These are phyloP conservation scores for Hordeum marinum DNA, from an alignment of 176 grass and related monocot species.

Conservation along the genomic window DNA sequence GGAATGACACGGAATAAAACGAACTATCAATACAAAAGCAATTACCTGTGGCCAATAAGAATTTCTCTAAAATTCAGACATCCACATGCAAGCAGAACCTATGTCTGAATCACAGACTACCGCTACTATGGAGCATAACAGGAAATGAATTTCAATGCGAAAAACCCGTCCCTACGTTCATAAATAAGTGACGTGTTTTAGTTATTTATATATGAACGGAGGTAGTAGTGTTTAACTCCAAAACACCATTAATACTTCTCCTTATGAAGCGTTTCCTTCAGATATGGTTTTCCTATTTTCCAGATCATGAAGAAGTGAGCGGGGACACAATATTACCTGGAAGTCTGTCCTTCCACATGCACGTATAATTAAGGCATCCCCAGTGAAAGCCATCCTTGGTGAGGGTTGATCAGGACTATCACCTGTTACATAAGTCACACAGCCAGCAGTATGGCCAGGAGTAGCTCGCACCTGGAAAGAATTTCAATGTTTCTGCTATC, in stretches of 20 bases:
- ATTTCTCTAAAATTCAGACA: constrained; percentile 1
- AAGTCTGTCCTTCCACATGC: constrained; percentile 97
- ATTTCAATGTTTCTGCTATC: constrained; percentile 13
- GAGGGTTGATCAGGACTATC: constrained; percentile 62
- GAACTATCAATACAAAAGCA: neutral
- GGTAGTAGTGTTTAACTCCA: neutral
- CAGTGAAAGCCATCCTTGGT: constrained; percentile 94
- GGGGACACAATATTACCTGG: constrained; percentile 54
- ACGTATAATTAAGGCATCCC: constrained; percentile 84
- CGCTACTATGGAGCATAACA: neutral
- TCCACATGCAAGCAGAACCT: neutral
- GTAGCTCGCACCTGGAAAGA: constrained; percentile 76
- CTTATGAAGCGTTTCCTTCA: neutral
- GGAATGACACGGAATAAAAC: constrained; percentile 18
- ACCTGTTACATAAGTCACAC: constrained; percentile 93
- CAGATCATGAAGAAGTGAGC: neutral
- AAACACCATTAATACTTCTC: neutral
- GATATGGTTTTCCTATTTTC: neutral
- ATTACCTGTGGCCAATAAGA: neutral
- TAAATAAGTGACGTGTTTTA: too few relatives aligned
- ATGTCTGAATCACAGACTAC: neutral
- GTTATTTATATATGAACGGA: too few relatives aligned
- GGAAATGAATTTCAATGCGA: neutral
- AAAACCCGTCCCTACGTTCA: neutral
- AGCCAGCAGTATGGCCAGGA: constrained; percentile 88